Evolutionary conservation across 352 stramenopile genomes (phyloP), one percentile per base, ranked within the genome.

Genomic region (Peronospora tabacina): DNA sequence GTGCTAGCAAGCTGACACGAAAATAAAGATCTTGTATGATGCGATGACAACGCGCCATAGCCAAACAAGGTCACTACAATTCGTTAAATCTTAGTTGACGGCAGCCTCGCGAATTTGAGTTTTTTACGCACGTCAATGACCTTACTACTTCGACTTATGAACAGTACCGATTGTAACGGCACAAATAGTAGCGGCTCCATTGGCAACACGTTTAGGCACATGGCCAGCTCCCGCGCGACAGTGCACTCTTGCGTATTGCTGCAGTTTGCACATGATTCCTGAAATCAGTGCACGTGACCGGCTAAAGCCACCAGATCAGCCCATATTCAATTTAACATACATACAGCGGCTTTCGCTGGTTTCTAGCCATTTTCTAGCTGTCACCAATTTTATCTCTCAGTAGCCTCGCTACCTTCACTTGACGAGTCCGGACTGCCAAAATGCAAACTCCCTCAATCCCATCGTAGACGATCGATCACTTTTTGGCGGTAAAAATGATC

Each of bases 141-240:
- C 52, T 63, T n/a, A 16, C 36, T 6, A 44, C 22, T n/a, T 9
- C 33, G 36, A 11, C 36, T 3, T 51, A 3, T 30, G 54, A 70
- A 24, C 56, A 70, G n/a, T n/a, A n/a, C n/a, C n/a, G n/a, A n/a
- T n/a, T n/a, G n/a, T n/a, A n/a, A n/a, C n/a, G n/a, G n/a, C n/a
- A n/a, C n/a, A 28, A 63, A 82, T 36, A 85, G 70, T 37, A 68
- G 57, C n/a, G 65, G 61, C 3, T 86, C 75, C 2, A 61, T 86
- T 20, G 54, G 70, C n/a, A 84, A 69, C 41, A 68, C 85, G 19
- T 51, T 88, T 44, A 82, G 72, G 49, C 84, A 72, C 10, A 63
- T 84, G 41, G 65, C 61, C 0, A 76, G 50, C 24, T 63, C 86
- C 63, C 13, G 63, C 66, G 16, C 49, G 44, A 30, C 6, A 22